These are phyloP conservation scores for Gleditsia sinensis DNA, from an alignment of 306 rosid species.

Conservation along the genomic window DNA sequence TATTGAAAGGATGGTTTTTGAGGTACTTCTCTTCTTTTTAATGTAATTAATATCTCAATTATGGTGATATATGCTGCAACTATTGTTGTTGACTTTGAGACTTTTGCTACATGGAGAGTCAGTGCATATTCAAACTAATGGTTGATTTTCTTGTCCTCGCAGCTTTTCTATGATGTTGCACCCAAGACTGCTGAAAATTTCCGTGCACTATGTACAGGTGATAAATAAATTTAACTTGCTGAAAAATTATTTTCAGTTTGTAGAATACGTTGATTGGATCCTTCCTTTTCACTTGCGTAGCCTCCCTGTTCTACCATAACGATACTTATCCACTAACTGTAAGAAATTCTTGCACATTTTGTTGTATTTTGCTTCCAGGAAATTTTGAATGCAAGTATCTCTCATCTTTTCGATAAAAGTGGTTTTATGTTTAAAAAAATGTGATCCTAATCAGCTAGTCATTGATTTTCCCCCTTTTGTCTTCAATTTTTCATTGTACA, in stretches of 20 bases:
- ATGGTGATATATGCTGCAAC: neutral
- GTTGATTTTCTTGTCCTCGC: slow-evolving; percentile 8
- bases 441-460: neutral
- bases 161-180: slow-evolving; percentile 64
- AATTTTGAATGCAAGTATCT: neutral
- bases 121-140: slow-evolving; percentile 1
- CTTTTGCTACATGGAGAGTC: neutral
- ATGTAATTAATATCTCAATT: neutral
- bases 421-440: neutral
- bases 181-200: slow-evolving; percentile 68
- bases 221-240: neutral
- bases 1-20: slow-evolving; percentile 59
- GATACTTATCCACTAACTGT: neutral
- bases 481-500: neutral
- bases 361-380: neutral
- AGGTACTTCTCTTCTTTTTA: slow-evolving; percentile 57
- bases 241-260: neutral
- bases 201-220: slow-evolving; percentile 69
- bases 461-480: neutral
- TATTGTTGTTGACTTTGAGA: neutral
- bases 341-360: neutral
- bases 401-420: neutral
- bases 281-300: neutral
- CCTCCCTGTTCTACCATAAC: neutral
- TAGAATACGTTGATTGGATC: neutral